phyloP scores from a whole-genome alignment of 176 grass and related monocot species.

The Carex pumila region DNA sequence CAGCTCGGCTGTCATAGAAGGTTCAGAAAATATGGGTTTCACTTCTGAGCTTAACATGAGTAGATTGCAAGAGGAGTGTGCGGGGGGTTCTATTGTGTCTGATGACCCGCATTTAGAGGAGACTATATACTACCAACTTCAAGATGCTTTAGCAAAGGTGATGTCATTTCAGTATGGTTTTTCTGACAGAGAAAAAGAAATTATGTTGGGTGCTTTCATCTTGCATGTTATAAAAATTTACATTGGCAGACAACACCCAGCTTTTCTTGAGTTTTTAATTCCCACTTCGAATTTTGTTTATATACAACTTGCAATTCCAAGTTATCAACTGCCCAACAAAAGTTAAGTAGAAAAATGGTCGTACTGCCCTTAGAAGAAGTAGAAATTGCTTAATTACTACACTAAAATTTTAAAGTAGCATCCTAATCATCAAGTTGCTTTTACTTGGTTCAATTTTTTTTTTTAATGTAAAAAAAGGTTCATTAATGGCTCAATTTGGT shows the following conservation, averaged over 20 bases:
- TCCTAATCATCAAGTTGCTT: neutral
- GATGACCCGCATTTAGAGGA: constrained; percentile 39
- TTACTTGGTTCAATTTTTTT: neutral
- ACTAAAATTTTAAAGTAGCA: neutral
- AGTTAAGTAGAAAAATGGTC: neutral
- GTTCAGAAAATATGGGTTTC: constrained; percentile 22
- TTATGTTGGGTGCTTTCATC: constrained; percentile 10
- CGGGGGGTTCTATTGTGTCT: constrained; percentile 11
- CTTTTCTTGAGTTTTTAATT: constrained; percentile 1
- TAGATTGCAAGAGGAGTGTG: constrained; percentile 26
- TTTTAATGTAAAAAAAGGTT: neutral
- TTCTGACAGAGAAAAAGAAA: constrained; percentile 9
- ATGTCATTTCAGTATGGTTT: neutral
- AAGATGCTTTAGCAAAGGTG: constrained; percentile 47
- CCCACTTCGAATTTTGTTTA: neutral
- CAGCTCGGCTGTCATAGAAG: constrained; percentile 24
- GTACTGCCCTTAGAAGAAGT: neutral
- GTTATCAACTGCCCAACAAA: neutral
- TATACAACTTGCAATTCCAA: neutral
- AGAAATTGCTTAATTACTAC: neutral
- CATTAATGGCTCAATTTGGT: neutral
- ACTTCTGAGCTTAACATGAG: constrained; percentile 26
- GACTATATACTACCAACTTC: constrained; percentile 47
- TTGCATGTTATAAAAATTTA: constrained; percentile 1
- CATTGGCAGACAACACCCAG: neutral